A percentile compares a stretch with the other conserved stretches of the same genome.
These are phyloP conservation scores for Tetrahymena malaccensis DNA, from an alignment of 73 alveolate genomes.

Conservation along the genomic window DNA sequence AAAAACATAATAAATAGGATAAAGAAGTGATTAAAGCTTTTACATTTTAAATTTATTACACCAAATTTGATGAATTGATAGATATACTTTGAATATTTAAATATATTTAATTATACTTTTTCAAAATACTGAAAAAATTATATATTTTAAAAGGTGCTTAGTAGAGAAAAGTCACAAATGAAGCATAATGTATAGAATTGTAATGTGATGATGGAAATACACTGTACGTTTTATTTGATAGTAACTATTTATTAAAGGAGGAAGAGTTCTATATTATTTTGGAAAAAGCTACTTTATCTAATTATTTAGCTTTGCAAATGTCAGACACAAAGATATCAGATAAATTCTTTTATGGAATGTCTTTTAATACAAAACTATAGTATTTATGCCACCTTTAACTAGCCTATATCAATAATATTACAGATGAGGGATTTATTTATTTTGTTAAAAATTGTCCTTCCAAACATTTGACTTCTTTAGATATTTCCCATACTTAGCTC, in stretches of 20 bases:
- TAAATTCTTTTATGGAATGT: not conserved
- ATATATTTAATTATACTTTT: too few relatives aligned
- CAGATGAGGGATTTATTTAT: not conserved
- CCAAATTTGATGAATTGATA: too few relatives aligned
- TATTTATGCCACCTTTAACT: not conserved
- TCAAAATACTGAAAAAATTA: too few relatives aligned
- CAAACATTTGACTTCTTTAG: not conserved
- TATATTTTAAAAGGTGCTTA: not conserved
- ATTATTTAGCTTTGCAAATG: not conserved
- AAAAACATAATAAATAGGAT: too few relatives aligned
- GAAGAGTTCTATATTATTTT: not conserved
- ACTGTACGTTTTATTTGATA: not conserved
- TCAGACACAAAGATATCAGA: not conserved
- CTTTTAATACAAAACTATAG: not conserved
- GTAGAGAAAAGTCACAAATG: not conserved
- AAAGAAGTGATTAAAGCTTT: too few relatives aligned
- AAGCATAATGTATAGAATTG: not conserved
- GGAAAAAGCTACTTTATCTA: not conserved
- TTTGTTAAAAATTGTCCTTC: not conserved
- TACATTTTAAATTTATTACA: too few relatives aligned
- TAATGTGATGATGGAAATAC: not conserved
- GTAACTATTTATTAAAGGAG: not conserved
- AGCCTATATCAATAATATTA: not conserved
- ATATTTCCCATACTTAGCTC: not conserved
- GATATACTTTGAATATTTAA: too few relatives aligned